Conservation (phyloP, 441 rosid species). For the Adansonia gregorii region DNA sequence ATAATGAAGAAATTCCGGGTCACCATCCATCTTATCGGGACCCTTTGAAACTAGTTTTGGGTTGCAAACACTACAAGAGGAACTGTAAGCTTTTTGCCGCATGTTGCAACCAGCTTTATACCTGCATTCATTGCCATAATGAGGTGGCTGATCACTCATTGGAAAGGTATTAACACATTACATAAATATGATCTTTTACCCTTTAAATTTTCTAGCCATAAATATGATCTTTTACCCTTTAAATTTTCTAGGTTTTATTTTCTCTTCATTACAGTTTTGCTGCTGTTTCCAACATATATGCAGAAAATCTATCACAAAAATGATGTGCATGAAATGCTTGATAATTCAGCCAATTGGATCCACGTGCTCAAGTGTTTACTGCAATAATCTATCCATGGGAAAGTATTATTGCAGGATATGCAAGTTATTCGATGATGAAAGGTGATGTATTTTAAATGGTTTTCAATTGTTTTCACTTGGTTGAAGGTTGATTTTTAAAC, state of each 20-base stretch:
- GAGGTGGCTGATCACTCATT: conserved; percentile 68
- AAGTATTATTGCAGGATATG: conserved; percentile 80
- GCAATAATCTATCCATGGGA: conserved; percentile 66
- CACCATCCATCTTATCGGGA: conserved; percentile 63
- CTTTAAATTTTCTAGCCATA: too few species aligned
- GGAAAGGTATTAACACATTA: conserved; percentile 54
- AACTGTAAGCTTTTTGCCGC: conserved; percentile 67
- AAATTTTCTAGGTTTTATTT: conserved; percentile 12
- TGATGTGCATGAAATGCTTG: conserved; percentile 92
- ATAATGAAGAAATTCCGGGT: conserved; percentile 49
- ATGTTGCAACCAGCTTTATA: conserved; percentile 70
- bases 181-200: background rate
- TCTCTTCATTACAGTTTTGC: conserved; percentile 8
- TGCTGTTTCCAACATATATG: conserved; percentile 24
- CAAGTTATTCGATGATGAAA: conserved; percentile 69
- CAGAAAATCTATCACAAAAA: conserved; percentile 64
- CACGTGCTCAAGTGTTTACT: conserved; percentile 55
- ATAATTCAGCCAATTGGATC: conserved; percentile 61
- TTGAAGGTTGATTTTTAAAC: conserved; percentile 1
- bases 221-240: conserved; percentile 3
- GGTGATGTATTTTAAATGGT: conserved; percentile 45
- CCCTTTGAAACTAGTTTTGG: conserved; percentile 39
- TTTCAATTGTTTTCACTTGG: conserved; percentile 15
- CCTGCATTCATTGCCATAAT: conserved; percentile 85
- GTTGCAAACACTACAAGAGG: conserved; percentile 85